A percentile compares a stretch with the other conserved stretches of the same genome.
phyloP scores from a whole-genome alignment of 768 basidiomycete genomes.

The Termitomyces eurrhizus region DNA sequence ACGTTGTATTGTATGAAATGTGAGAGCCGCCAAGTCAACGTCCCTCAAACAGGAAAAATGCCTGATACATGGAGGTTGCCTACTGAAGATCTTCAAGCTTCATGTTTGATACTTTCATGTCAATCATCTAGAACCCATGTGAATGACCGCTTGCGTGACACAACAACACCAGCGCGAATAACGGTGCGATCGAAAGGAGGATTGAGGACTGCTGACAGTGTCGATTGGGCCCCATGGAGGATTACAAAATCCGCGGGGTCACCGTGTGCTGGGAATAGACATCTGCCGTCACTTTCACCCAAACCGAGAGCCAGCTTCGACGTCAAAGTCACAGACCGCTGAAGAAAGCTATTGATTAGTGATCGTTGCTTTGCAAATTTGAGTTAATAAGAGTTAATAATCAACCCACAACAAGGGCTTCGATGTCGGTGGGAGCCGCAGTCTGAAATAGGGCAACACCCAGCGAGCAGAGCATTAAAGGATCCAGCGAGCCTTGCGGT shows the following conservation, averaged over 20 bases:
- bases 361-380: neutral
- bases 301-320: conserved; percentile 49
- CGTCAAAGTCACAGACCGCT: conserved; percentile 50
- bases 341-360: conserved; percentile 13
- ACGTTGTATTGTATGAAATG: neutral
- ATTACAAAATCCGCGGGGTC: conserved; percentile 57
- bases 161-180: conserved; percentile 40
- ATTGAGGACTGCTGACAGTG: conserved; percentile 46
- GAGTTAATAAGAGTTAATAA: neutral
- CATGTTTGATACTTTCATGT: neutral
- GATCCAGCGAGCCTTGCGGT: conserved; percentile 63
- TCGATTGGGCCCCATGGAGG: conserved; percentile 41
- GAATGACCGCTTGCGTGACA: conserved; percentile 33
- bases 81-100: neutral
- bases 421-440: conserved; percentile 43
- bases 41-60: neutral
- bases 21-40: neutral
- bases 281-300: conserved; percentile 15
- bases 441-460: conserved; percentile 59
- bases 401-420: conserved; percentile 39
- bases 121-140: conserved; percentile 28
- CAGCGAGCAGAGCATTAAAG: conserved; percentile 54
- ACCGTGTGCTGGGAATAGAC: conserved; percentile 34
- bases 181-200: conserved; percentile 50
- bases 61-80: neutral